phyloP scores from a whole-genome alignment of 2,329 filamentous ascomycete genomes.

The Ophiostoma pallidulum region DNA sequence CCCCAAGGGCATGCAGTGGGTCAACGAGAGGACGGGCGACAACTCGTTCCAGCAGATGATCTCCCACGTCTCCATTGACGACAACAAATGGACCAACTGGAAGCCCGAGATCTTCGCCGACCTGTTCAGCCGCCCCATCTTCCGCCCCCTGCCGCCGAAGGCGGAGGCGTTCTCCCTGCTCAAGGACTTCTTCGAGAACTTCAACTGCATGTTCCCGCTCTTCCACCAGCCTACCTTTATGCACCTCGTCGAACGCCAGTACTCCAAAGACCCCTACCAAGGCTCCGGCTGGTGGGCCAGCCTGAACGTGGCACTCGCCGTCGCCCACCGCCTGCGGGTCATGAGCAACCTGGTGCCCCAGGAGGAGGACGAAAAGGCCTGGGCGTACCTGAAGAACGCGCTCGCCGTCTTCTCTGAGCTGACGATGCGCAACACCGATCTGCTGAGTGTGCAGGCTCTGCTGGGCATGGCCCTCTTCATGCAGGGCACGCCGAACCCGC shows the following conservation, averaged over 20 bases:
- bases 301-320: constrained; percentile 87
- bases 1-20: constrained; percentile 95
- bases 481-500: constrained; percentile 92
- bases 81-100: constrained; percentile 96
- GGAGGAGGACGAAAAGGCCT: constrained; percentile 89
- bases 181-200: constrained; percentile 94
- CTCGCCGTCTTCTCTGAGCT: constrained; percentile 88
- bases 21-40: constrained; percentile 96
- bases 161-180: constrained; percentile 80
- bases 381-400: constrained; percentile 93
- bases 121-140: constrained; percentile 77
- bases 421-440: constrained; percentile 90
- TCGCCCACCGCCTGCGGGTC: constrained; percentile 81
- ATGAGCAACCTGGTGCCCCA: constrained; percentile 90
- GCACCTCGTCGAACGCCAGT: constrained; percentile 91
- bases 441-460: constrained; percentile 88
- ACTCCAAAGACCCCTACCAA: constrained; percentile 84
- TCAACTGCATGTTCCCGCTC: constrained; percentile 97
- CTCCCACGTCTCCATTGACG: constrained; percentile 76
- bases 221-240: constrained; percentile 98
- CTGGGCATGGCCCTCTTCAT: constrained; percentile 91
- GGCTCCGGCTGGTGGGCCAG: constrained; percentile 98
- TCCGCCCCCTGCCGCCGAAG: constrained; percentile 74
- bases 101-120: constrained; percentile 96
- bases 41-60: constrained; percentile 93